phyloP scores from a whole-genome alignment of 768 basidiomycete species.

The Boletus barrowsii region DNA sequence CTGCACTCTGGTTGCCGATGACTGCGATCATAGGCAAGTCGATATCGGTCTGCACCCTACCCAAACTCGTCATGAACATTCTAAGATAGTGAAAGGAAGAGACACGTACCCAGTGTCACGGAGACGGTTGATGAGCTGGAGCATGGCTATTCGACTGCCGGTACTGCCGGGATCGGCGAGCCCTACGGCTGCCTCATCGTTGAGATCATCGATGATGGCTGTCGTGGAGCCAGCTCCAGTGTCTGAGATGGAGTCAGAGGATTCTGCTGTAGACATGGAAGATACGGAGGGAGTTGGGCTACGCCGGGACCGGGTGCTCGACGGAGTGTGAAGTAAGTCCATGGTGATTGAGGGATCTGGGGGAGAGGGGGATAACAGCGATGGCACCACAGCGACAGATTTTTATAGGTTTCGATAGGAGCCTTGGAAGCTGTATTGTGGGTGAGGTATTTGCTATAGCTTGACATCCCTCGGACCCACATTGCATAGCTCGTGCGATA shows the following conservation, averaged over 20 bases:
- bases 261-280: neutral
- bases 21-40: conserved; percentile 74
- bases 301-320: neutral
- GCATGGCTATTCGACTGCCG: conserved; percentile 43
- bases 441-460: conserved; percentile 2
- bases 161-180: conserved; percentile 47
- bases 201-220: neutral
- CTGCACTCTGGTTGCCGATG: conserved; percentile 69
- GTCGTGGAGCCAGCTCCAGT: neutral
- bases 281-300: neutral
- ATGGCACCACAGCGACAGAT: too few species aligned
- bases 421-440: conserved; percentile 3
- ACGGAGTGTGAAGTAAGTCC: neutral
- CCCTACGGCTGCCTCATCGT: conserved; percentile 39
- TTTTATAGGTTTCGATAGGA: conserved; percentile 11
- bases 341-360: neutral
- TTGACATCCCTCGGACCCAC: neutral
- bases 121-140: conserved; percentile 59
- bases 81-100: neutral
- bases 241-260: neutral
- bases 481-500: neutral
- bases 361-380: neutral
- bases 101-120: conserved; percentile 55
- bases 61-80: neutral
- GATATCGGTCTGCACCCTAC: conserved; percentile 64